Conservation (phyloP, 2,329 filamentous ascomycete genomes). For the Pseudophaeomoniella oleicola region DNA sequence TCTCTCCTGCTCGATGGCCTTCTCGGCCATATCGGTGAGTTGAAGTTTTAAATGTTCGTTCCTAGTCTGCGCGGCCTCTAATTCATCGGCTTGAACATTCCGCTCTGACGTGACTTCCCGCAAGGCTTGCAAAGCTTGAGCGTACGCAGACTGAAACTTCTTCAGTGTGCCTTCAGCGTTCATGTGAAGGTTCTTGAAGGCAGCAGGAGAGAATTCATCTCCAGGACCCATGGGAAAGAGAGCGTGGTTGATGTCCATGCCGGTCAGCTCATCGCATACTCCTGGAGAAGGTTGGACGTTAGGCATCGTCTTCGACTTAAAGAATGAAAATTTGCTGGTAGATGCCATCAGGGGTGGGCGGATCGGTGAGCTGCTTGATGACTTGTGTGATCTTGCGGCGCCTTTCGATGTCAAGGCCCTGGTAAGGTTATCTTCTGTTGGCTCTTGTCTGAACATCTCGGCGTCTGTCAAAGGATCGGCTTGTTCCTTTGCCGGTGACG, state of each 20-base stretch:
- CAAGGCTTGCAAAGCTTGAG: constrained; percentile 33
- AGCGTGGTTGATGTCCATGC: constrained; percentile 37
- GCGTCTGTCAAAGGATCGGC: constrained; percentile 9
- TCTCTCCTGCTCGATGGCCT: constrained; percentile 40
- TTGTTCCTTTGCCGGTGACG: constrained; percentile 14
- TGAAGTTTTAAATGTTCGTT: constrained; percentile 45
- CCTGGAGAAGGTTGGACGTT: constrained; percentile 14
- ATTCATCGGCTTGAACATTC: constrained; percentile 43
- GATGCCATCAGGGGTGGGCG: constrained; percentile 19
- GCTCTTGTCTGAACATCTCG: constrained; percentile 5
- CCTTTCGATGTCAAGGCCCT: constrained; percentile 5
- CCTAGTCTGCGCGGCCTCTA: constrained; percentile 44
- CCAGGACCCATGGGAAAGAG: constrained; percentile 38
- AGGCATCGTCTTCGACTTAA: constrained; percentile 21
- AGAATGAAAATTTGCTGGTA: constrained; percentile 27
- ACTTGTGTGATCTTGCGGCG: constrained; percentile 14
- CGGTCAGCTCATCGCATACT: constrained; percentile 36
- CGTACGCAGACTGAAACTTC: constrained; percentile 42
- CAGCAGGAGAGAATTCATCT: constrained; percentile 34
- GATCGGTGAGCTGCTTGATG: constrained; percentile 15
- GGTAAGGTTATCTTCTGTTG: constrained; percentile 8
- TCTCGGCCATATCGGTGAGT: constrained; percentile 43
- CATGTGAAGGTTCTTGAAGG: constrained; percentile 40
- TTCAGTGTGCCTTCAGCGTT: constrained; percentile 41
- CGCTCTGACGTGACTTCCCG: constrained; percentile 38